These are phyloP conservation scores for Nicotiana paniculata DNA, from an alignment of 257 asterid species.

Conservation along the genomic window DNA sequence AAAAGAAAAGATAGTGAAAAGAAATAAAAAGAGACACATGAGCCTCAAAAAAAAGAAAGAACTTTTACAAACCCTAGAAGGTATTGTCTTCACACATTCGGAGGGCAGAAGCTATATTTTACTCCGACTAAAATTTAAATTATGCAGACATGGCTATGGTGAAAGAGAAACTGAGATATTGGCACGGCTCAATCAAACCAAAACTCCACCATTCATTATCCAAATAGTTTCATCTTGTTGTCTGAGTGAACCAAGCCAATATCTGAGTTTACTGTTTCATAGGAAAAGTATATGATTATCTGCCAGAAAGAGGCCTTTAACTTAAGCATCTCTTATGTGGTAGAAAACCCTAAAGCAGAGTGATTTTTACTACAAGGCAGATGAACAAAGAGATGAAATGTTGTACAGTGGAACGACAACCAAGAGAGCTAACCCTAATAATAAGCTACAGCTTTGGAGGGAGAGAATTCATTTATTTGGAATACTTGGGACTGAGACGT, in stretches of 20 bases:
- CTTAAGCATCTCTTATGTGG: background rate
- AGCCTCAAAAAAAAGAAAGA: background rate
- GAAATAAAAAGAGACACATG: background rate
- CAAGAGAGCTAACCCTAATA: background rate
- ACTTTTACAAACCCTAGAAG: background rate
- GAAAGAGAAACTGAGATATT: slow-evolving; percentile 30
- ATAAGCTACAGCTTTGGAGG: background rate
- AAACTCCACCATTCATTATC: background rate
- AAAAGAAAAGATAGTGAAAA: too few relatives aligned
- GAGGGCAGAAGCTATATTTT: background rate
- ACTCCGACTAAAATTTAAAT: background rate
- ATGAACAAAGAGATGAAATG: background rate
- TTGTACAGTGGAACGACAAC: background rate
- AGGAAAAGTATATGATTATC: background rate
- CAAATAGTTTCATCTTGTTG: background rate
- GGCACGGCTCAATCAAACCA: slow-evolving; percentile 54
- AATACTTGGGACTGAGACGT: background rate
- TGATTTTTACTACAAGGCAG: background rate
- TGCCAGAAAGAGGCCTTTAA: too few relatives aligned
- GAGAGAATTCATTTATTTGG: background rate
- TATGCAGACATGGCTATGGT: background rate
- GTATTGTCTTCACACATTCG: background rate
- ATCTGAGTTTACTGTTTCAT: slow-evolving; percentile 31
- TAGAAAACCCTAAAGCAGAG: background rate
- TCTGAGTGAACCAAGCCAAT: slow-evolving; percentile 56